These are phyloP conservation scores for Coemansia sp. DNA, from an alignment of 192 early-diverging fungal genomes.

Conservation along the genomic window DNA sequence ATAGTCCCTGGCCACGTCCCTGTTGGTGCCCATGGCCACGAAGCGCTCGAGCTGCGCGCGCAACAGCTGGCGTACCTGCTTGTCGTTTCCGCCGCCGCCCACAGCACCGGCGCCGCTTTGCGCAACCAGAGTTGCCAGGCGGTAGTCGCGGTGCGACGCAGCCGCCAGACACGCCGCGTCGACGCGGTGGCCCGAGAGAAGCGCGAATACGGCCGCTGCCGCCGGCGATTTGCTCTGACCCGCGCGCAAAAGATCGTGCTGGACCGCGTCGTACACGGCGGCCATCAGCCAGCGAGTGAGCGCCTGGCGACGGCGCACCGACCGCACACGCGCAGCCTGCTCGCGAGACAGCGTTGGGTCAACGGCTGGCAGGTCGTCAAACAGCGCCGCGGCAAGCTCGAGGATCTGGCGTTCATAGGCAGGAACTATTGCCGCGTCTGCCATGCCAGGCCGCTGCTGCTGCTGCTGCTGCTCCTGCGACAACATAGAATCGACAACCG, in stretches of 20 bases:
- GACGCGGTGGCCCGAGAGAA: slow-evolving; percentile 61
- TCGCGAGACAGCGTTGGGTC: background rate
- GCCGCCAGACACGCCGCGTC: slow-evolving; percentile 63
- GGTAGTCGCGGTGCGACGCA: slow-evolving; percentile 61
- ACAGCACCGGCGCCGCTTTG: slow-evolving; percentile 56
- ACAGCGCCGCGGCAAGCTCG: slow-evolving; percentile 38
- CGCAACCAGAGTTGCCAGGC: slow-evolving; percentile 72
- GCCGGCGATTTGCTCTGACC: slow-evolving; percentile 22
- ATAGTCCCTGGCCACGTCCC: slow-evolving; percentile 25
- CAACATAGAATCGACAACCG: slow-evolving; percentile 15
- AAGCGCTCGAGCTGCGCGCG: slow-evolving; percentile 29
- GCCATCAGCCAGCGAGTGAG: slow-evolving; percentile 65
- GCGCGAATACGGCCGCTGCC: slow-evolving; percentile 53
- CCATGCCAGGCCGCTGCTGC: background rate
- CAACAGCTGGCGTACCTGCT: slow-evolving; percentile 32
- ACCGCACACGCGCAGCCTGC: slow-evolving; percentile 26
- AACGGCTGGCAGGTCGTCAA: slow-evolving; percentile 16
- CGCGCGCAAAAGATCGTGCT: slow-evolving; percentile 42
- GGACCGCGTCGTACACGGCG: slow-evolving; percentile 51
- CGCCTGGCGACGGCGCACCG: slow-evolving; percentile 54
- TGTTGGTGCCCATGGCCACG: background rate
- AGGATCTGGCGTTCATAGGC: slow-evolving; percentile 18
- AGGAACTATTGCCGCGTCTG: background rate
- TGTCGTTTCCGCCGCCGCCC: slow-evolving; percentile 56
- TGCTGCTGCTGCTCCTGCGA: too few relatives aligned